Base-by-base conservation (phyloP, 2,329 filamentous ascomycete species). In the Colletotrichum melonis region DNA sequence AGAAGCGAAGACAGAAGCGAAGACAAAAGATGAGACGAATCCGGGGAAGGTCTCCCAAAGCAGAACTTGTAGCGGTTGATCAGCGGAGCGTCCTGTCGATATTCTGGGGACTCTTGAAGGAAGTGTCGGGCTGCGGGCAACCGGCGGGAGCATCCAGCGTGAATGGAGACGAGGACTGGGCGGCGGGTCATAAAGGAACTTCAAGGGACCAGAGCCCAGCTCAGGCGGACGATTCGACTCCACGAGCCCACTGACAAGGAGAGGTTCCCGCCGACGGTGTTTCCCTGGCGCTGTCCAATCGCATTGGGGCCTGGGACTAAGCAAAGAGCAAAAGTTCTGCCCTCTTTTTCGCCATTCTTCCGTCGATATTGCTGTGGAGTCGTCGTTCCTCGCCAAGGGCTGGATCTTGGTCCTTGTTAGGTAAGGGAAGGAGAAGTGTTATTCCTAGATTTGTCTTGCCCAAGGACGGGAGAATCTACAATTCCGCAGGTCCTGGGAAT, bases 1-100 rank as follows among this genome's bases (percentile, higher is more conserved):
- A 16, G 12, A 26, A 22, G 16, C 14, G 38, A 28, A 35, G n/a
- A 42, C 6, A 16, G 12, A 26, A 22, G 16, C 14, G 38, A 28
- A 35, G n/a, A 42, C 6, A 42, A 46, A 32, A 60, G 22, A 68
- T 57, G 22, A 56, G 42, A n/a, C 30, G 35, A 73, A 57, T 73
- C 70, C 70, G 70, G 70, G 70, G 56, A 70, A 70, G 49, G 16
- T 14, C n/a, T 24, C 59, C 60, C 49, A 32, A 73, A 65, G 30
- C 54, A 66, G 56, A 22, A 35, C 38, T 16, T 55, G 35, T 64
- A 56, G 60, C 12, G 38, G 71, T 57, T 73, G 71, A 73, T 73
- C 71, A 62, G 71, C 67, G 67, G 67, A 66, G 60, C 55, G 32
- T 68, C 65, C 42, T 24, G 64, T 58, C 57, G 38, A 57, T 68